These are phyloP conservation scores for Ramalina intermedia DNA, from an alignment of 495 filamentous ascomycete species.

Conservation along the genomic window DNA sequence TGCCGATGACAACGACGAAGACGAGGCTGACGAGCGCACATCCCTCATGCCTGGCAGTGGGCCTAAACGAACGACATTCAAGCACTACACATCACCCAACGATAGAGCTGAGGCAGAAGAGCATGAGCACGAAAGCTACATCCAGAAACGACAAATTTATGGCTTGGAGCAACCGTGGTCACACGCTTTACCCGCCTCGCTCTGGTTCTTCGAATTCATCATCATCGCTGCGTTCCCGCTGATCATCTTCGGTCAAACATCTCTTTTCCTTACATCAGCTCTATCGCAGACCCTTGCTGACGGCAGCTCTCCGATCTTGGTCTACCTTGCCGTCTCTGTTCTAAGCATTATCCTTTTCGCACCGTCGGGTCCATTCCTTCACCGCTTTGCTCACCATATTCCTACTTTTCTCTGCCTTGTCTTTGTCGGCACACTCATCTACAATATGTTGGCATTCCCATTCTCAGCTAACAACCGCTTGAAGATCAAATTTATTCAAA, in stretches of 20 bases:
- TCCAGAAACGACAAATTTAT: slow-evolving; percentile 38
- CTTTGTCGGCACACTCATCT: slow-evolving; percentile 63
- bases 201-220: slow-evolving; percentile 78
- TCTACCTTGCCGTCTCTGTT: slow-evolving; percentile 55
- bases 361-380: slow-evolving; percentile 70
- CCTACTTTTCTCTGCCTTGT: slow-evolving; percentile 62
- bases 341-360: slow-evolving; percentile 60
- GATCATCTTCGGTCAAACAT: slow-evolving; percentile 58
- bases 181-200: slow-evolving; percentile 58
- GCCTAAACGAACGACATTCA: slow-evolving; percentile 52
- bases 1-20: slow-evolving; percentile 34
- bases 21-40: slow-evolving; percentile 59
- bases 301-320: slow-evolving; percentile 46
- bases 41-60: slow-evolving; percentile 52
- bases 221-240: slow-evolving; percentile 62
- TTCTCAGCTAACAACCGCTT: slow-evolving; percentile 66
- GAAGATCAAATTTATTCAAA: slow-evolving; percentile 78
- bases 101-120: slow-evolving; percentile 26
- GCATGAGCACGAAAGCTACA: slow-evolving; percentile 11
- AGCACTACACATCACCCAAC: slow-evolving; percentile 42
- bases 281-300: slow-evolving; percentile 71
- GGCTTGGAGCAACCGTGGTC: slow-evolving; percentile 81
- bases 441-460: slow-evolving; percentile 79
- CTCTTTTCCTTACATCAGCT: slow-evolving; percentile 55
- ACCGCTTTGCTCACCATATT: slow-evolving; percentile 72